phyloP scores from a whole-genome alignment of 2,329 filamentous ascomycete species.

The Fusarium staphyleae region DNA sequence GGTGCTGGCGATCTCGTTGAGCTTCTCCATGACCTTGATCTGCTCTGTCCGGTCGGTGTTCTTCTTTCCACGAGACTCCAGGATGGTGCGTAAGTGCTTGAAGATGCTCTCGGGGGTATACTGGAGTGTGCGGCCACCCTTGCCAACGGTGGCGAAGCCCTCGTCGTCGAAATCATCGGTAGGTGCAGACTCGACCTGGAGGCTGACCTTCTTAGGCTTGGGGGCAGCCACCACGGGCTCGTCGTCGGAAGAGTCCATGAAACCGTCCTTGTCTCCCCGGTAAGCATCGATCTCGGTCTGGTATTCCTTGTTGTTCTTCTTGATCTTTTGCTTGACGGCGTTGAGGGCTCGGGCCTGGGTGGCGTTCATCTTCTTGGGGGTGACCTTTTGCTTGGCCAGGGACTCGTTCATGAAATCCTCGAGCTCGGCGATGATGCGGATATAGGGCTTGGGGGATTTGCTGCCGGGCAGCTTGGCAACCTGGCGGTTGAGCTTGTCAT shows the following conservation, averaged over 20 bases:
- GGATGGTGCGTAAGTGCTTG: constrained; percentile 91
- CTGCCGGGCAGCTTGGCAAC: constrained; percentile 79
- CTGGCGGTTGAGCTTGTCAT: constrained; percentile 92
- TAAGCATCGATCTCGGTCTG: constrained; percentile 87
- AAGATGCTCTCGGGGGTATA: constrained; percentile 98
- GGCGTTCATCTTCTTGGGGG: constrained; percentile 98
- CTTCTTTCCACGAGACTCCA: constrained; percentile 98
- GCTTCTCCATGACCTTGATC: constrained; percentile 97
- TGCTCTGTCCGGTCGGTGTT: constrained; percentile 96
- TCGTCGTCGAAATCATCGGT: constrained; percentile 74
- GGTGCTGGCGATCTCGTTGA: constrained; percentile 84
- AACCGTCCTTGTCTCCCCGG: constrained; percentile 82
- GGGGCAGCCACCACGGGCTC: constrained; percentile 61
- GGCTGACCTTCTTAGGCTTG: constrained; percentile 51
- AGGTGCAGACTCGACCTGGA: constrained; percentile 56
- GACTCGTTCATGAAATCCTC: constrained; percentile 96
- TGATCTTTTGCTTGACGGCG: constrained; percentile 96
- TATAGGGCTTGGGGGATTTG: constrained; percentile 87
- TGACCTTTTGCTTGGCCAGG: constrained; percentile 93
- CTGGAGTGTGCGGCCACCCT: constrained; percentile 85
- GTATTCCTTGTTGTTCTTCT: constrained; percentile 98
- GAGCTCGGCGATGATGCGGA: constrained; percentile 90
- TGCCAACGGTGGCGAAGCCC: constrained; percentile 88
- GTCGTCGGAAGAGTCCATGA: constrained; percentile 85
- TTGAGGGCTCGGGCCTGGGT: constrained; percentile 94